phyloP scores from a whole-genome alignment of 352 stramenopile genomes.

The Phytophthora quininea region DNA sequence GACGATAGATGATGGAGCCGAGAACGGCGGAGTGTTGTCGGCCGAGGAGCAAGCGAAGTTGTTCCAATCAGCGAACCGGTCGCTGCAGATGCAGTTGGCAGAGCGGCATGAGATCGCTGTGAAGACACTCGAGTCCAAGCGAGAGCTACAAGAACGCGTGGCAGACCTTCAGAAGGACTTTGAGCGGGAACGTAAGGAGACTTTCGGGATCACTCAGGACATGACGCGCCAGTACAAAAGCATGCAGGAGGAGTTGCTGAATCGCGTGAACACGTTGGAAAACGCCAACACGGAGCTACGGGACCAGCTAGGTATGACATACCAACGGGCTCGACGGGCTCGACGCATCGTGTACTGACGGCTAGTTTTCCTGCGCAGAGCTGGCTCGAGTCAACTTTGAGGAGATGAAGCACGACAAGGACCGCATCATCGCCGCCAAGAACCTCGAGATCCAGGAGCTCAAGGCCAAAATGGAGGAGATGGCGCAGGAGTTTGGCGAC shows the following conservation, averaged over 20 bases:
- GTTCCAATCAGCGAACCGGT: slow-evolving; percentile 83
- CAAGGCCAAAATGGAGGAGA: slow-evolving; percentile 95
- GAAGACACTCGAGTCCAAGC: slow-evolving; percentile 90
- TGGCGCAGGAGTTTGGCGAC: slow-evolving; percentile 93
- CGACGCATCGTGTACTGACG: neutral
- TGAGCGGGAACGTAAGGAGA: slow-evolving; percentile 85
- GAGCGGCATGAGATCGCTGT: slow-evolving; percentile 86
- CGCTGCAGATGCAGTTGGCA: slow-evolving; percentile 89
- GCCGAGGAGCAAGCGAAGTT: slow-evolving; percentile 87
- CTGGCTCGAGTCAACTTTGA: slow-evolving; percentile 86
- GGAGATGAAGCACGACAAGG: slow-evolving; percentile 92
- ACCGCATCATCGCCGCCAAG: slow-evolving; percentile 89
- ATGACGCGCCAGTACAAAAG: slow-evolving; percentile 98
- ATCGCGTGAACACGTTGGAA: slow-evolving; percentile 88
- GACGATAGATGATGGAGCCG: slow-evolving; percentile 63
- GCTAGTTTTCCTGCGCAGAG: slow-evolving; percentile 46
- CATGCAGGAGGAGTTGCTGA: slow-evolving; percentile 94
- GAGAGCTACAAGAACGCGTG: slow-evolving; percentile 84
- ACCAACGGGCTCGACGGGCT: neutral
- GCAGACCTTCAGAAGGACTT: slow-evolving; percentile 86
- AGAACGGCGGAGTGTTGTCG: slow-evolving; percentile 76
- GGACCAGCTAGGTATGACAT: slow-evolving; percentile 83
- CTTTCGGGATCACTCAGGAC: slow-evolving; percentile 93
- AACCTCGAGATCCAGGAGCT: slow-evolving; percentile 90
- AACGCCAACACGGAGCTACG: slow-evolving; percentile 92